Base-by-base conservation (phyloP, 2,329 filamentous ascomycete species). In the Aaosphaeria pasadenensis region DNA sequence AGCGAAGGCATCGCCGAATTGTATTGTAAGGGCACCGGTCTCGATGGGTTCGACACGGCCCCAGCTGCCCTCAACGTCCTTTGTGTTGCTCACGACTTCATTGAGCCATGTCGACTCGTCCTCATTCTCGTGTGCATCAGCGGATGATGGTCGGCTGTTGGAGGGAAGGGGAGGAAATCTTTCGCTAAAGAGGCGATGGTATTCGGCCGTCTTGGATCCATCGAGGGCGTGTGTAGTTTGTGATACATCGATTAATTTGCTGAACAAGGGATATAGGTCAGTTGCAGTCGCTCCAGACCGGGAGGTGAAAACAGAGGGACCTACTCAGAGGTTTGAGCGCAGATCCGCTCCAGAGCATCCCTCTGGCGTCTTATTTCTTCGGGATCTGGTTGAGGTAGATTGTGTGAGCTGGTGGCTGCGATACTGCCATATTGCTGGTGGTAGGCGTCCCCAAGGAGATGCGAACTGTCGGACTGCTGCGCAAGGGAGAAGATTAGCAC, bases 201-300 rank as follows among this genome's bases (percentile, higher is more conserved):
- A 74, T 50, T 74, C 71, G 43, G 55, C 49, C 49, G 65, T 59
- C 48, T 71, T 71, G 40, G 69, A 63, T 33, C 56, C 55, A 44
- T 71, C 63, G 33, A 71, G 63, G 39, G 69, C 62, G 56, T 71
- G 65, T 43, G 67, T 65, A 44, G 61, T 60, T 50, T 77, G 74
- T 44, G 72, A 69, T 53, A 77, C 74, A 58, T 77, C 73, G 57
- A 78, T 77, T 63, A 78, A 66, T 54, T 77, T 75, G 60, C 75
- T 78, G 51, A 28, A 39, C 49, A 54, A 62, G 59, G 59, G 62
- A 62, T 62, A 53, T 24, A 39, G 28, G 45, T 42, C 28, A 47
- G 32, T 41, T 9, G 11, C 29, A 9, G 17, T 30, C 24, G 35
- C 42, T 24, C 17, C 17, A 24, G 17, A 24, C 17, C 17, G 17